Base-by-base conservation (phyloP, 768 basidiomycete genomes). In the Tylopilus plumbeoviolaceoides region DNA sequence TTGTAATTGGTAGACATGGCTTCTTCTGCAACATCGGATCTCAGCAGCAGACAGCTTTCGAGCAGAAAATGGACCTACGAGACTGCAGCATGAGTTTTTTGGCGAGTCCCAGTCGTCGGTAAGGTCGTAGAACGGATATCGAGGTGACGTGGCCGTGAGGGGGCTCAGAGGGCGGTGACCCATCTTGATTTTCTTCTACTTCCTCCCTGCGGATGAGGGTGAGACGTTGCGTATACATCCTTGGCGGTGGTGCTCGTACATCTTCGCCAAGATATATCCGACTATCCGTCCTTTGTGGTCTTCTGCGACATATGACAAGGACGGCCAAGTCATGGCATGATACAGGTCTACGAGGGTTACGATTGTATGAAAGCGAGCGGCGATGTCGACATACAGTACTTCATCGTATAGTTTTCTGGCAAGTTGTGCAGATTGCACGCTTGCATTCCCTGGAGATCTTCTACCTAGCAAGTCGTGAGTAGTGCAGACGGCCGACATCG, bases 251-350 rank as follows among this genome's bases (percentile, higher is more conserved):
- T 5, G 39, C 23, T 73, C 81, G 43, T 56, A 95, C 94, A 97
- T 95, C 70, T 95, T 95, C 2, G 90, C 92, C n/a, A 98, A 73
- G 33, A 95, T 94, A 67, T 98, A 98, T 28, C 94, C 94, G 2
- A 98, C 91, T 50, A 98, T 86, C 51, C 89, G 78, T 1, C 93
- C 93, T 63, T 89, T 85, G 62, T 83, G 79, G 59, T 95, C 92
- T 63, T 93, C 92, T 0, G 94, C 94, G 7, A 98, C 92, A 61
- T 89, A 95, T 8, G 91, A 95, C 18, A 97, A 78, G 55, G 91
- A 85, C 1, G 94, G 93, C 94, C 94, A 98, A 7, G 91, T 92
- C 72, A 94, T 75, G 8, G 82, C 78, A 64, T 95, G 93, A 67
- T 92, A 95, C 45, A 95, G 80, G 75, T 93, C 93, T 95, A 59